Base-by-base conservation (phyloP, 2,329 filamentous ascomycete genomes). In the Pseudogymnoascus sp. region DNA sequence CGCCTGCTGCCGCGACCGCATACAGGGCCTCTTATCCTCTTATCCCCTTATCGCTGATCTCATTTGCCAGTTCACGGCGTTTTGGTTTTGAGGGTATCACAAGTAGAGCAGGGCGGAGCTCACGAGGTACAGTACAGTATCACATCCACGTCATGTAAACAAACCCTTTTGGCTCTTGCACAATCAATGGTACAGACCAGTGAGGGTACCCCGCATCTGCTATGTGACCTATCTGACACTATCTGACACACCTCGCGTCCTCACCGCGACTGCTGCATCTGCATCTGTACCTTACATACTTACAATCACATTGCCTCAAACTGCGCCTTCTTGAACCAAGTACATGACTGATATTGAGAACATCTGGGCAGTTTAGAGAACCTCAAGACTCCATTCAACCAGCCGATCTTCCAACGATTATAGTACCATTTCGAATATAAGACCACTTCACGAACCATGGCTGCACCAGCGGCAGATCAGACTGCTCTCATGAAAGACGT, bases 401-500 rank as follows among this genome's bases (percentile, higher is more conserved):
- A 52, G 14, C 25, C n/a, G 45, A n/a, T 65, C 64, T 59, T 59
- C n/a, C 61, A 38, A 61, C 40, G 63, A 63, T 63, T 5, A 52
- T 11, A 31, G 8, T 31, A 16, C 45, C n/a, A 2, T 25, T 16
- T 63, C 23, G 21, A 61, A 35, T 25, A 63, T 35, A 55, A 28
- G 14, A 25, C 12, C 11, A 28, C 28, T 55, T 18, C 28, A 21
- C 28, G 16, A 33, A 68, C 16, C 49, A 70, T 69, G 70, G 63
- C 68, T 63, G 64, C 68, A 62, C 45, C 67, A 55, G 18, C 64
- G 23, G 62, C 66, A 52, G 69, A 72, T 45, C 69, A 73, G 43
- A 65, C 65, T 21, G 65, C 62, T 7, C 61, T 81, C 52, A 75
- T 85, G 63, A 79, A 79, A 66, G 80, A 83, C 72, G 83, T 88